Conservation (phyloP, 2,329 filamentous ascomycete species). For the Nakataea oryzae region DNA sequence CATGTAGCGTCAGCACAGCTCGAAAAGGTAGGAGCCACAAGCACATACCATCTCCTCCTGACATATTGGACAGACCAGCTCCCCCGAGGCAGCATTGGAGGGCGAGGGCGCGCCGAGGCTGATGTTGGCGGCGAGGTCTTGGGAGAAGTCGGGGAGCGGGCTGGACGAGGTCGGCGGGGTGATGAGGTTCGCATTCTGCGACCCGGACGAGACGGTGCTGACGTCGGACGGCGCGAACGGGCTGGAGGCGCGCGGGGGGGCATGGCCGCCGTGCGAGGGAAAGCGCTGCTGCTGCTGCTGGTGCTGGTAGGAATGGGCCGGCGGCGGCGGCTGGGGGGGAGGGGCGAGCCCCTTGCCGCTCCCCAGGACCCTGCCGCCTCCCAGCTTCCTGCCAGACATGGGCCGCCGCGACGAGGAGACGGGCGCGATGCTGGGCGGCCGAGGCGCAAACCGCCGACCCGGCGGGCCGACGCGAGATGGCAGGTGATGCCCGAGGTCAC, state of each 20-base stretch:
- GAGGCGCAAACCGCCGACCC: neutral
- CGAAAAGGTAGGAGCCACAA: neutral
- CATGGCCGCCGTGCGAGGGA: neutral
- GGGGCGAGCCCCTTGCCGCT: slow-evolving; percentile 75
- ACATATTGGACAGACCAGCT: slow-evolving; percentile 92
- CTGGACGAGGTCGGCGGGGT: slow-evolving; percentile 52
- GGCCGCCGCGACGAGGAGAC: neutral
- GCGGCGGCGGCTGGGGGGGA: slow-evolving; percentile 25
- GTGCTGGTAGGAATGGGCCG: slow-evolving; percentile 17
- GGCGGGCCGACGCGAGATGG: neutral
- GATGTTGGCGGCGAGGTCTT: slow-evolving; percentile 75
- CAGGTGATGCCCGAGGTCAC: neutral
- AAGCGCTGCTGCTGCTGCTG: slow-evolving; percentile 14
- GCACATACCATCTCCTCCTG: slow-evolving; percentile 83
- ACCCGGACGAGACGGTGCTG: slow-evolving; percentile 70
- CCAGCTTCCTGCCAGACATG: slow-evolving; percentile 79
- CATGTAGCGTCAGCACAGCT: neutral
- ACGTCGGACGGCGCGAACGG: slow-evolving; percentile 42
- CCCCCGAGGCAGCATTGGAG: slow-evolving; percentile 47
- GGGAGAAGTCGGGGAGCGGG: slow-evolving; percentile 58
- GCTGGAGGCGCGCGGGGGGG: slow-evolving; percentile 27
- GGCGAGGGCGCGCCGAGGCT: slow-evolving; percentile 49
- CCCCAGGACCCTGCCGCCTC: slow-evolving; percentile 84
- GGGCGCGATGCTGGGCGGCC: neutral
- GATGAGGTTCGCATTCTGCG: slow-evolving; percentile 37